phyloP scores from a whole-genome alignment of 73 alveolate genomes.

The Stentor roeselii region DNA sequence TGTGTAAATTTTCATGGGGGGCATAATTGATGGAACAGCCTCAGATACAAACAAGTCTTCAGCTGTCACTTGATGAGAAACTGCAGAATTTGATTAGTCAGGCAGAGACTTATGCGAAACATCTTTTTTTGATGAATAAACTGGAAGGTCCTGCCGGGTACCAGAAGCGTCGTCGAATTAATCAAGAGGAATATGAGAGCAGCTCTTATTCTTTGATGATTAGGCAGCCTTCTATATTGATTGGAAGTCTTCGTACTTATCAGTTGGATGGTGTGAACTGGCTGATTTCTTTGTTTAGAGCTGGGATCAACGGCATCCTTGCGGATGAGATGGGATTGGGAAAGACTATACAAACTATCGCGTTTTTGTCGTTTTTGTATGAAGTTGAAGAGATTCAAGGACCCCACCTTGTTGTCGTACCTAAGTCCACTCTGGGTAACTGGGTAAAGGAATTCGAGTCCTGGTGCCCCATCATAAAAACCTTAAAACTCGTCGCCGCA shows the following conservation, averaged over 20 bases:
- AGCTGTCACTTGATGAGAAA: too few species aligned
- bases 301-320: conserved; percentile 96
- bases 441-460: conserved; percentile 91
- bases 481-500: conserved; percentile 87
- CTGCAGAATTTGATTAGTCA: too few species aligned
- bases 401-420: conserved; percentile 82
- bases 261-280: conserved; percentile 64
- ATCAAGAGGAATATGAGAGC: too few species aligned
- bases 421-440: conserved; percentile 93
- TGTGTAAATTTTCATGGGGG: too few species aligned
- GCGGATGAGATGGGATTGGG: conserved; percentile 99
- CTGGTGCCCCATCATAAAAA: conserved; percentile 91
- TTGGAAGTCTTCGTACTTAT: conserved; percentile 73
- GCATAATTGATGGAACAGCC: too few species aligned
- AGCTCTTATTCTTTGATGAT: too few species aligned
- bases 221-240: conserved; percentile 77
- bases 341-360: conserved; percentile 95
- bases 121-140: too few species aligned
- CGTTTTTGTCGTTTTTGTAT: conserved; percentile 89
- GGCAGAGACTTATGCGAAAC: too few species aligned
- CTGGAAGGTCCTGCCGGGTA: too few species aligned
- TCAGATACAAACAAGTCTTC: too few species aligned
- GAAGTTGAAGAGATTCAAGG: conserved; percentile 74
- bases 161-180: too few species aligned
- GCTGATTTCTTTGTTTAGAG: conserved; percentile 68